Conservation (phyloP, 768 basidiomycete genomes). For the Grammothele lineata region DNA sequence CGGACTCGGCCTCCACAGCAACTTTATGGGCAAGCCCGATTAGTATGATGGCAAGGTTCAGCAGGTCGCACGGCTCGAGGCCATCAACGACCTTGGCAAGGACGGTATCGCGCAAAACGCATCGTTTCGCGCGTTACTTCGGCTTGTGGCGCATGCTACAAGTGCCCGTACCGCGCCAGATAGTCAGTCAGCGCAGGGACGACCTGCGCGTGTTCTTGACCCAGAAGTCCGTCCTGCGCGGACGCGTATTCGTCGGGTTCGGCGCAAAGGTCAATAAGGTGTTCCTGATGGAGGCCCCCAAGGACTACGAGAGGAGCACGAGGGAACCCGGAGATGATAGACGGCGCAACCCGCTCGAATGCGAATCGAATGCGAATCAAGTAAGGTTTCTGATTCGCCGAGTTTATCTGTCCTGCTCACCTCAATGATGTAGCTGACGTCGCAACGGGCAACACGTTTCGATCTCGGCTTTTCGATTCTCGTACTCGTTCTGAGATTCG, state of each 20-base stretch:
- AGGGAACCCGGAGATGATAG: conserved; percentile 40
- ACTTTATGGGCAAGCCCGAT: conserved; percentile 37
- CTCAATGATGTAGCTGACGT: conserved; percentile 48
- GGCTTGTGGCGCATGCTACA: conserved; percentile 64
- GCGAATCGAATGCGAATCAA: conserved; percentile 49
- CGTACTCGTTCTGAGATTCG: conserved; percentile 52
- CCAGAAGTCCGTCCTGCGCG: conserved; percentile 57
- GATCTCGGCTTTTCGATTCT: conserved; percentile 66
- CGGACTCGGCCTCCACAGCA: conserved; percentile 59
- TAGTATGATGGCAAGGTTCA: conserved; percentile 75
- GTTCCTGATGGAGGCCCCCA: conserved; percentile 55
- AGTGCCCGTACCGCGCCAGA: conserved; percentile 41
- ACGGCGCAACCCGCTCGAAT: conserved; percentile 71
- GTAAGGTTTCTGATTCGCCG: conserved; percentile 35
- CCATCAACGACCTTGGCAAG: conserved; percentile 39
- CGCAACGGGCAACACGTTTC: conserved; percentile 63
- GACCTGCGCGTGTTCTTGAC: conserved; percentile 35
- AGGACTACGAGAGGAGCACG: conserved; percentile 41
- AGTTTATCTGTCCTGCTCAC: no score
- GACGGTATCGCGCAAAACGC: conserved; percentile 55
- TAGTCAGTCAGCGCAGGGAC: conserved; percentile 20
- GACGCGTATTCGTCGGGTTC: conserved; percentile 59
- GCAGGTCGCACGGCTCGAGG: conserved; percentile 43
- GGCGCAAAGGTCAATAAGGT: conserved; percentile 57
- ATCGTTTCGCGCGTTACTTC: conserved; percentile 60